phyloP scores from a whole-genome alignment of 208 protist species.

The Trypanosoma cruzi region DNA sequence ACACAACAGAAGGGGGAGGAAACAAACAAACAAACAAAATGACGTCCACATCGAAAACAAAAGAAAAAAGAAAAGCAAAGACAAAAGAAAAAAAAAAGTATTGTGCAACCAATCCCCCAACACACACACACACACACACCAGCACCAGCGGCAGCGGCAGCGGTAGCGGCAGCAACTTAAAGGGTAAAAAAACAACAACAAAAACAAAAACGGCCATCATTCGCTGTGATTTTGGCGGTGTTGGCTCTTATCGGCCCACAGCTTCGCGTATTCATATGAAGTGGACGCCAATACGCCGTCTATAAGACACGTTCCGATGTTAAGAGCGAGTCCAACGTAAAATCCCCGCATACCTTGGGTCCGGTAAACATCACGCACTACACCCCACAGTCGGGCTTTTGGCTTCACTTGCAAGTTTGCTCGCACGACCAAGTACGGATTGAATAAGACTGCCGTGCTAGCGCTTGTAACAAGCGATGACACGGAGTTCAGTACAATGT shows the following conservation, averaged over 20 bases:
- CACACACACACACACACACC: background rate
- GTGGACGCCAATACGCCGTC: slow-evolving; percentile 78
- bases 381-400: slow-evolving; percentile 58
- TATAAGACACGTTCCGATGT: slow-evolving; percentile 64
- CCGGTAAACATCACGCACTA: slow-evolving; percentile 46
- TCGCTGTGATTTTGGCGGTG: no score
- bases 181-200: no score
- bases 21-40: background rate
- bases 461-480: slow-evolving; percentile 71
- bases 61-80: background rate
- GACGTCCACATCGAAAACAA: background rate
- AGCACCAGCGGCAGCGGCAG: no score
- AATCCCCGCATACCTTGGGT: slow-evolving; percentile 63
- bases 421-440: slow-evolving; percentile 83
- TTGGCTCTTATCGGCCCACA: slow-evolving; percentile 60
- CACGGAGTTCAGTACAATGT: slow-evolving; percentile 61
- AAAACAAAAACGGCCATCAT: no score
- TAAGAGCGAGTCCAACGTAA: slow-evolving; percentile 72
- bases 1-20: background rate
- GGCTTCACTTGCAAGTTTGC: slow-evolving; percentile 79
- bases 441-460: slow-evolving; percentile 77
- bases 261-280: slow-evolving; percentile 88
- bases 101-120: no score
- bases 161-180: no score
- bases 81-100: no score